These are phyloP conservation scores for Albophoma yamanashiensis DNA, from an alignment of 2,329 filamentous ascomycete species.

Conservation along the genomic window DNA sequence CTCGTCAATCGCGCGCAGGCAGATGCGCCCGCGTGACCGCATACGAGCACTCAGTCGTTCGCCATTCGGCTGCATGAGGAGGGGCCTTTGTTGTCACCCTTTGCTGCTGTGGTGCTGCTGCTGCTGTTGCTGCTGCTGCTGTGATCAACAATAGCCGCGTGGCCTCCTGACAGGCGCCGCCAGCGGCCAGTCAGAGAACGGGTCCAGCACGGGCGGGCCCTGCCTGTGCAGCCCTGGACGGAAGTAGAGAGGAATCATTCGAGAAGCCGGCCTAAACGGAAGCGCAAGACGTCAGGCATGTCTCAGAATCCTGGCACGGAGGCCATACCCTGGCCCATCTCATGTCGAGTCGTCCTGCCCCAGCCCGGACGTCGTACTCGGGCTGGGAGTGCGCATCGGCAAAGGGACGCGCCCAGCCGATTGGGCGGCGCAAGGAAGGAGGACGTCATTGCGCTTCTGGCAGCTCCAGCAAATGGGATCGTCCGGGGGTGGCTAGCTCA, in stretches of 20 bases:
- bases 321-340: not conserved
- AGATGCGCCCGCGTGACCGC: not conserved
- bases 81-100: not conserved
- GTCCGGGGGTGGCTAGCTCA: not conserved
- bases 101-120: not conserved
- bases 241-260: constrained; percentile 4
- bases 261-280: constrained; percentile 2
- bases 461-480: constrained; percentile 3
- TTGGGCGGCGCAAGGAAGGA: constrained; percentile 4
- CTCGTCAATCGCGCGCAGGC: not conserved
- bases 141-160: not conserved
- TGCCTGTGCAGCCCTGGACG: not conserved
- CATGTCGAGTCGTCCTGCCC: not conserved
- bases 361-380: not conserved
- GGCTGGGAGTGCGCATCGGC: constrained; percentile 4
- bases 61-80: not conserved
- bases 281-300: constrained; percentile 2
- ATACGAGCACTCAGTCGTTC: not conserved
- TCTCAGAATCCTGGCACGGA: constrained; percentile 3
- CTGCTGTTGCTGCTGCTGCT: not conserved
- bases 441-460: constrained; percentile 7
- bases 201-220: not conserved
- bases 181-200: not conserved
- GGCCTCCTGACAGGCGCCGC: not conserved
- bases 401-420: constrained; percentile 4